phyloP scores from a whole-genome alignment of 2,329 filamentous ascomycete species.

The Lachnellula suecica region DNA sequence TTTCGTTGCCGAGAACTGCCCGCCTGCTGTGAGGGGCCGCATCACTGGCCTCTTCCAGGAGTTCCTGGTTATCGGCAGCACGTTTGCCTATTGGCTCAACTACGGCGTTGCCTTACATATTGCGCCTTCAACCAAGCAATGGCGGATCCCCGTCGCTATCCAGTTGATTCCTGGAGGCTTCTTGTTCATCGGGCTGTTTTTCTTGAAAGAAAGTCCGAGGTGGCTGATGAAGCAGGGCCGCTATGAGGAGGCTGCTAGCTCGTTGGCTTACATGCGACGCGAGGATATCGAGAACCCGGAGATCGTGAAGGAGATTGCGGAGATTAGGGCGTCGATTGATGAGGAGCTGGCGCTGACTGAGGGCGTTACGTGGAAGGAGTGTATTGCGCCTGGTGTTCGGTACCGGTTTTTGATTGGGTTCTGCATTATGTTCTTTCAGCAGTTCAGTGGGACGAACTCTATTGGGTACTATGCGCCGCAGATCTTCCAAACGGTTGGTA shows the following conservation, averaged over 20 bases:
- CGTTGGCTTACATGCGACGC: conserved; percentile 57
- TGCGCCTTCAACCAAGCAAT: conserved; percentile 26
- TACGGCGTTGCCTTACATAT: conserved; percentile 52
- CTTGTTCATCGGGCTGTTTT: conserved; percentile 38
- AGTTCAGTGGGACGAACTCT: conserved; percentile 22
- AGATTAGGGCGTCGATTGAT: conserved; percentile 65
- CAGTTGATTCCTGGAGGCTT: conserved; percentile 23
- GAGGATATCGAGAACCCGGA: conserved; percentile 55
- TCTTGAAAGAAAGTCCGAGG: conserved; percentile 48
- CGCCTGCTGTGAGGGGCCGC: conserved; percentile 40
- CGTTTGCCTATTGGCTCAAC: conserved; percentile 42
- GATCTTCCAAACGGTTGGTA: conserved; percentile 65
- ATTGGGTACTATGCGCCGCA: conserved; percentile 36
- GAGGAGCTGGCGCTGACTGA: conserved; percentile 70
- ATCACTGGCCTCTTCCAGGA: conserved; percentile 38
- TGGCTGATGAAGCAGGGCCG: conserved; percentile 67
- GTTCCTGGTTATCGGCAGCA: conserved; percentile 37
- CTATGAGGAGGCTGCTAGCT: conserved; percentile 53
- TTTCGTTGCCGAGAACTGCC: conserved; percentile 45
- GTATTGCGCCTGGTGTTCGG: conserved; percentile 36
- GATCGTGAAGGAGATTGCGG: conserved; percentile 58
- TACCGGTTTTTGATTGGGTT: conserved; percentile 40
- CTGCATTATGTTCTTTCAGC: conserved; percentile 48
- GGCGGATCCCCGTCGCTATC: conserved; percentile 50
- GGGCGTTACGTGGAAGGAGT: conserved; percentile 59